A percentile compares a stretch with the other conserved stretches of the same genome.
Conservation (phyloP, 2,329 filamentous ascomycete genomes). For the Bipolaris oryzae region DNA sequence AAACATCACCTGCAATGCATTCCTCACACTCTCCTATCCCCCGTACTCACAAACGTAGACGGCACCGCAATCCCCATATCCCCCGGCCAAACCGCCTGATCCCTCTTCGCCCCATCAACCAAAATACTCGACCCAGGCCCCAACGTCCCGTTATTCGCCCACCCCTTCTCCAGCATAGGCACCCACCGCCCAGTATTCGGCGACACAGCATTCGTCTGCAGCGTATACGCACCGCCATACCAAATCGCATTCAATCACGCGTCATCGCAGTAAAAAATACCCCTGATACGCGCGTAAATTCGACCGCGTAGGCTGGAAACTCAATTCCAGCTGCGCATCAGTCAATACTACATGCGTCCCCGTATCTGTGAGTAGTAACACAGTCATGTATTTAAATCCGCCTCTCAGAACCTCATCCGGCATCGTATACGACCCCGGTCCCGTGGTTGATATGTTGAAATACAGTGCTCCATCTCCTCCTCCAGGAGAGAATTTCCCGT, state of each 20-base stretch:
- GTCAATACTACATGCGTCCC: slow-evolving; percentile 47
- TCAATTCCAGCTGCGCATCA: slow-evolving; percentile 52
- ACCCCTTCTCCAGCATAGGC: slow-evolving; percentile 29
- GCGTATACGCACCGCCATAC: slow-evolving; percentile 58
- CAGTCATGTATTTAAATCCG: slow-evolving; percentile 60
- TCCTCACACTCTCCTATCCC: slow-evolving; percentile 18
- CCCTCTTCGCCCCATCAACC: slow-evolving; percentile 50
- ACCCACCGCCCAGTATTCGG: slow-evolving; percentile 41
- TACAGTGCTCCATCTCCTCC: slow-evolving; percentile 55
- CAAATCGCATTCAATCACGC: slow-evolving; percentile 62
- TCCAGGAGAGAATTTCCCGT: slow-evolving; percentile 48
- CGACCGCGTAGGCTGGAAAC: slow-evolving; percentile 59
- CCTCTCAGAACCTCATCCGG: slow-evolving; percentile 55
- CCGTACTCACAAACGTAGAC: slow-evolving; percentile 17
- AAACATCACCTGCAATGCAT: slow-evolving; percentile 26
- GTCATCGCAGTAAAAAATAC: slow-evolving; percentile 38
- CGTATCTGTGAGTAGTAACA: slow-evolving; percentile 50
- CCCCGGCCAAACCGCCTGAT: slow-evolving; percentile 47
- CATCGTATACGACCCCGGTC: slow-evolving; percentile 51
- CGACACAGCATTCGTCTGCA: slow-evolving; percentile 48
- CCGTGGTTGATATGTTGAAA: slow-evolving; percentile 46
- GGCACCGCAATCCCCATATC: slow-evolving; percentile 27
- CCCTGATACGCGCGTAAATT: slow-evolving; percentile 50
- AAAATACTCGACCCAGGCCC: slow-evolving; percentile 43
- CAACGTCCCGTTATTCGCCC: slow-evolving; percentile 47